A percentile compares a stretch with the other conserved stretches of the same genome.
Evolutionary conservation across 2,329 filamentous ascomycete species (phyloP).

Genomic region (Cordyceps militaris): DNA sequence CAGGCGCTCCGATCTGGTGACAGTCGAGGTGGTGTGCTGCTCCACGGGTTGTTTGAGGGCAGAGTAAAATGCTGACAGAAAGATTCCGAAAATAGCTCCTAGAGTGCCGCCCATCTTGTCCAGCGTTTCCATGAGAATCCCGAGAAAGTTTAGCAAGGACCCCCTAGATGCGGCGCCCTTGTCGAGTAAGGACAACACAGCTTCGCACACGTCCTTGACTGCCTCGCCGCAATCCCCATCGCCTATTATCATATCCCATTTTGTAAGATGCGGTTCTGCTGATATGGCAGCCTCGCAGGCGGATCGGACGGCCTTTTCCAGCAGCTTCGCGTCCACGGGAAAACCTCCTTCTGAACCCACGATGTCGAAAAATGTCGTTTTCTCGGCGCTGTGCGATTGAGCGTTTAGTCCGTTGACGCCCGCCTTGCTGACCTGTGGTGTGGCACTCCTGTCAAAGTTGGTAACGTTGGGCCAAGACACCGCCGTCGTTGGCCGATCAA

Average conservation of each 20-base stretch:
- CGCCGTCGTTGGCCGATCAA: not conserved
- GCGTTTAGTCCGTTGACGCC: not conserved
- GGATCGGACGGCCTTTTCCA: constrained; percentile 49
- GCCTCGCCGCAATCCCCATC: constrained; percentile 62
- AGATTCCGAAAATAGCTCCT: constrained; percentile 46
- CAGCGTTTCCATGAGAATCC: constrained; percentile 44
- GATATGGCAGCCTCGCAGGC: constrained; percentile 46
- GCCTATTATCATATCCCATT: constrained; percentile 56
- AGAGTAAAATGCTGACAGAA: constrained; percentile 41
- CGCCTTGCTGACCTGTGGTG: not conserved
- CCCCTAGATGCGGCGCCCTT: constrained; percentile 32
- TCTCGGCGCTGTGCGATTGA: not conserved
- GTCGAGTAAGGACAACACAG: constrained; percentile 39
- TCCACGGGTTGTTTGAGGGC: too few species aligned
- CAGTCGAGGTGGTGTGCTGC: too few species aligned
- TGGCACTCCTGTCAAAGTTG: too few species aligned
- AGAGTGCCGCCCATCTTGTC: constrained; percentile 49
- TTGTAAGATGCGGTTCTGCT: constrained; percentile 56
- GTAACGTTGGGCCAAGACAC: not conserved
- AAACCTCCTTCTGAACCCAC: constrained; percentile 39
- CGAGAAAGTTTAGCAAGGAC: constrained; percentile 40
- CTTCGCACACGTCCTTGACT: constrained; percentile 44
- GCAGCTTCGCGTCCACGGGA: constrained; percentile 42
- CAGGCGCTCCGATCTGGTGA: constrained; percentile 31
- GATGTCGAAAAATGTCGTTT: not conserved